Evolutionary conservation across 768 basidiomycete species (phyloP).

Genomic region (Russula emetica): DNA sequence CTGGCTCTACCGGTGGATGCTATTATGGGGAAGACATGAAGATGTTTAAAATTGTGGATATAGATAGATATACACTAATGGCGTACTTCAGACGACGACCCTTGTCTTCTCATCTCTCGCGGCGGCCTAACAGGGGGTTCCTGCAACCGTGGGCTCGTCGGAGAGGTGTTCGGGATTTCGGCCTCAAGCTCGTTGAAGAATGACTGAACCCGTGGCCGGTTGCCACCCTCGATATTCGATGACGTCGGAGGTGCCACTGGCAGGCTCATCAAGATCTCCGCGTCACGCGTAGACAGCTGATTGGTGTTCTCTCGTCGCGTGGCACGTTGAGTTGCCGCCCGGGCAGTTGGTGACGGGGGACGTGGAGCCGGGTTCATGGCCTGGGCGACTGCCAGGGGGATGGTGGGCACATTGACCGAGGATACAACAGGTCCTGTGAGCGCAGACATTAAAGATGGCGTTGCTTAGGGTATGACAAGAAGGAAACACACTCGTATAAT

Average conservation of each 20-base stretch:
- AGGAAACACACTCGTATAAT: slow-evolving; percentile 72
- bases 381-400: slow-evolving; percentile 90
- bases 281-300: slow-evolving; percentile 75
- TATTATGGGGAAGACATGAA: slow-evolving; percentile 16
- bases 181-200: slow-evolving; percentile 42
- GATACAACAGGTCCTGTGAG: slow-evolving; percentile 84
- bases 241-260: slow-evolving; percentile 46
- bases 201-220: slow-evolving; percentile 50
- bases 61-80: slow-evolving; percentile 1
- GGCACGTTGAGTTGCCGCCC: slow-evolving; percentile 84
- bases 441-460: neutral
- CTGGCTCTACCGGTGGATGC: slow-evolving; percentile 39
- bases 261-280: slow-evolving; percentile 66
- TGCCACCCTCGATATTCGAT: slow-evolving; percentile 34
- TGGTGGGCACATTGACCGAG: slow-evolving; percentile 94
- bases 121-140: slow-evolving; percentile 61
- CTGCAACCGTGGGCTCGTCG: slow-evolving; percentile 29
- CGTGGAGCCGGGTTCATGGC: slow-evolving; percentile 94
- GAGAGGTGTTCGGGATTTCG: slow-evolving; percentile 5
- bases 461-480: neutral
- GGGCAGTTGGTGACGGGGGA: slow-evolving; percentile 86
- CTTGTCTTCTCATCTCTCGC: slow-evolving; percentile 53
- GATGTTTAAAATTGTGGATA: slow-evolving; percentile 14
- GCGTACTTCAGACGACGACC: slow-evolving; percentile 31
- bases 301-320: slow-evolving; percentile 80